phyloP scores from a whole-genome alignment of 495 filamentous ascomycete species.

The Penicillium cataractarum region DNA sequence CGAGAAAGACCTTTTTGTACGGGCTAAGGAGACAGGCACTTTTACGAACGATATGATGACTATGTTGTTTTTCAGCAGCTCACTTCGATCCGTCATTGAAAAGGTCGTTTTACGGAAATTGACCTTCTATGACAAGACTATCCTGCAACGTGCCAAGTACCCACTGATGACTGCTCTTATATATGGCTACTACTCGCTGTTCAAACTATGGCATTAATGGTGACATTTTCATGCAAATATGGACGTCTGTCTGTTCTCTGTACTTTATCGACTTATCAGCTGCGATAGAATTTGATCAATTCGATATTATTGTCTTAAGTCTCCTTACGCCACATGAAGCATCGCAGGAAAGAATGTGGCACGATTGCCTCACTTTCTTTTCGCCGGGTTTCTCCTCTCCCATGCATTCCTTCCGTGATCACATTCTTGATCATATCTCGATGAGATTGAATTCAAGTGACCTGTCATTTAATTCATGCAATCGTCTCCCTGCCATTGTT shows the following conservation, averaged over 20 bases:
- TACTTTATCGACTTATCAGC: background rate
- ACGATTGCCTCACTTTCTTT: background rate
- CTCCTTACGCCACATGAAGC: background rate
- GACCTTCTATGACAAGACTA: constrained; percentile 5
- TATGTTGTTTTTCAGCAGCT: constrained; percentile 11
- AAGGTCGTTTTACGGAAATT: constrained; percentile 8
- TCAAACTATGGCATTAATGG: constrained; percentile 6
- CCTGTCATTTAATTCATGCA: constrained; percentile 15
- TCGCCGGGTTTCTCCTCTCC: constrained; percentile 8
- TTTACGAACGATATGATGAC: constrained; percentile 12
- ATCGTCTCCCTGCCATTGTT: background rate
- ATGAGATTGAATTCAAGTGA: constrained; percentile 16
- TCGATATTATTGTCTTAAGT: background rate
- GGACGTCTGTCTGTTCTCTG: background rate
- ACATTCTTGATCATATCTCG: background rate
- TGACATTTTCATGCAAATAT: background rate
- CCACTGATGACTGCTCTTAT: background rate
- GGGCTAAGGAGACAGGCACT: constrained; percentile 3
- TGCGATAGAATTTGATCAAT: background rate
- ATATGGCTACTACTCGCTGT: constrained; percentile 8
- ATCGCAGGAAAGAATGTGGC: constrained; percentile 8
- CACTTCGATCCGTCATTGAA: constrained; percentile 12
- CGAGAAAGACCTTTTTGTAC: constrained; percentile 8
- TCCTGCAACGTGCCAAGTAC: background rate
- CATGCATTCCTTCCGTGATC: background rate